Evolutionary conservation across 1,284 basidiomycete species (phyloP), one percentile per base, ranked within the genome.

Genomic region (Ustilago loliicola): DNA sequence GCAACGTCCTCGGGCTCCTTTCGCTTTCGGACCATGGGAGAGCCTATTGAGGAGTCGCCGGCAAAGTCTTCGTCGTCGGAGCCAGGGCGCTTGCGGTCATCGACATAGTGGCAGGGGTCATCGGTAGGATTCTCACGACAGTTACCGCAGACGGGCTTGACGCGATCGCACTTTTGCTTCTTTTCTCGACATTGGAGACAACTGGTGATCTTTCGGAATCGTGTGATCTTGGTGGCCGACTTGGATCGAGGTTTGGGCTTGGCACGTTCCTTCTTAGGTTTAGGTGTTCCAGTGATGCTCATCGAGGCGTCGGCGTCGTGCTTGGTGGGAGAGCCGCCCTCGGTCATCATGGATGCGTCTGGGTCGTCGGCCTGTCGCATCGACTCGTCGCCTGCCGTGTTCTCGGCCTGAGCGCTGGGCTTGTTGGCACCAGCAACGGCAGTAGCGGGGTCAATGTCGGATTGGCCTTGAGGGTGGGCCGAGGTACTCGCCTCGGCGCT

Each of bases 101-200:
- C 73, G 32, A 79, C 74, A 23, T 80, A 82, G 66, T 75, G 73
- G 56, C 80, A 82, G 11, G 68, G 70, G 27, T 77, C 69, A 25
- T 71, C 77, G 51, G 76, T 63, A 8, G 72, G 70, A 50, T 77
- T 81, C 47, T 74, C 75, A 34, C 66, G 58, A 45, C 82, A 83
- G 54, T 80, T 80, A 48, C 72, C 66, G 67, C 82, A 83, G 53
- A 80, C 61, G 29, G 82, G 82, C 52, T 81, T 75, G 64, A 68
- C 68, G 29, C 82, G 82, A 47, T 83, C 82, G 60, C 82, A 83
- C 63, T 83, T 83, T 64, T 82, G 81, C 73, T 83, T 83, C 68
- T 72, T 77, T 34, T 80, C 80, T 54, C 81, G 67, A 52, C 81
- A 83, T 51, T 78, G 76, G 17, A 80, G 63, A 50, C 81, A 83